These are phyloP conservation scores for Periconia sp. DNA, from an alignment of 2,329 filamentous ascomycete species.

Conservation along the genomic window DNA sequence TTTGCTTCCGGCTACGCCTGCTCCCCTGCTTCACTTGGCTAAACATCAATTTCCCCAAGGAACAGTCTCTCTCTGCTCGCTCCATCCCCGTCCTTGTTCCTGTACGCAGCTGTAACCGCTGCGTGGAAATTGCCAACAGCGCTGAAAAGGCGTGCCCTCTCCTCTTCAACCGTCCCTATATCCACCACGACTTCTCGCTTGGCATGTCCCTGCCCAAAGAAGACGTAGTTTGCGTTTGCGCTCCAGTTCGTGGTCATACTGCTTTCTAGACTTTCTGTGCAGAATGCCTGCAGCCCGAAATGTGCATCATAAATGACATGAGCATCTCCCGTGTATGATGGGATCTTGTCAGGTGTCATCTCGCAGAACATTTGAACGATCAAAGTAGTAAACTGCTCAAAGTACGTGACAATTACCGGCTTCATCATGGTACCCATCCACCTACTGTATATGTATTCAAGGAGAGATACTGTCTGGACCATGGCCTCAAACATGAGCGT, in stretches of 20 bases:
- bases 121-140: constrained; percentile 29
- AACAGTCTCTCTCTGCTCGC: background rate
- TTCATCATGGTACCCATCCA: constrained; percentile 23
- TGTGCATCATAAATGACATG: constrained; percentile 1
- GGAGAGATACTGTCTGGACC: constrained; percentile 45
- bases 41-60: constrained; percentile 8
- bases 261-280: constrained; percentile 50
- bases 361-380: constrained; percentile 31
- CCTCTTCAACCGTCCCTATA: constrained; percentile 34
- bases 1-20: no score
- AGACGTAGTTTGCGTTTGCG: constrained; percentile 46
- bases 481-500: constrained; percentile 50
- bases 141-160: constrained; percentile 24
- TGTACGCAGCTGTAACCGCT: constrained; percentile 13
- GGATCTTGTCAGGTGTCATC: constrained; percentile 19
- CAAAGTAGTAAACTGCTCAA: constrained; percentile 49
- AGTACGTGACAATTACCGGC: constrained; percentile 44
- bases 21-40: background rate
- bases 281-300: constrained; percentile 30
- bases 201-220: constrained; percentile 53
- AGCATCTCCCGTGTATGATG: constrained; percentile 21
- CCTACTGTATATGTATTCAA: constrained; percentile 56
- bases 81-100: constrained; percentile 9
- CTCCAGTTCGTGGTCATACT: constrained; percentile 56
- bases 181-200: constrained; percentile 53